phyloP scores from a whole-genome alignment of 805 yeast genomes.

The Metschnikowia santaceciliae region DNA sequence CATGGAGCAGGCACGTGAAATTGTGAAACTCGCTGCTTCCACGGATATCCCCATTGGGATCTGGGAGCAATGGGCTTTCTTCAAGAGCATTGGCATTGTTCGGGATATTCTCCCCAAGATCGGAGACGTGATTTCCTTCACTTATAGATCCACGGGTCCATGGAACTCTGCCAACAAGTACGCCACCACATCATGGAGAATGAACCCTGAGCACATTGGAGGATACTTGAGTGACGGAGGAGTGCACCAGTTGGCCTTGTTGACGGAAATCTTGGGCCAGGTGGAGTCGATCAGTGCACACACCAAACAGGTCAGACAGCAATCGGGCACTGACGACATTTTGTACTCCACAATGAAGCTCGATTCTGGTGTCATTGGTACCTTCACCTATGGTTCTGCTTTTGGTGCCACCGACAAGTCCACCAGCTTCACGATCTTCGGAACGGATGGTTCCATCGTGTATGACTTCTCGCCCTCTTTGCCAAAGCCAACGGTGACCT shows the following conservation, averaged over 20 bases:
- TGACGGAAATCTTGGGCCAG: conserved; percentile 77
- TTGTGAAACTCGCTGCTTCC: conserved; percentile 61
- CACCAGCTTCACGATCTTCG: conserved; percentile 66
- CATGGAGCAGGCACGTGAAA: conserved; percentile 72
- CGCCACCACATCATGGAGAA: conserved; percentile 78
- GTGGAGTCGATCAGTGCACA: conserved; percentile 69
- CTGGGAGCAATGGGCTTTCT: conserved; percentile 84
- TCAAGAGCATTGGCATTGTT: conserved; percentile 53
- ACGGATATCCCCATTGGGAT: conserved; percentile 68
- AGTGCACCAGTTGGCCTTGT: conserved; percentile 87
- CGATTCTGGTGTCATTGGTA: conserved; percentile 66
- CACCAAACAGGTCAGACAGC: conserved; percentile 71
- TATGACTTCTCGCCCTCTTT: conserved; percentile 59
- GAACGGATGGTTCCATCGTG: conserved; percentile 70
- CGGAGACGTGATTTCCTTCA: conserved; percentile 68
- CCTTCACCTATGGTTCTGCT: conserved; percentile 83
- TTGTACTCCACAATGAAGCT: conserved; percentile 65
- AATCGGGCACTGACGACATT: conserved; percentile 80
- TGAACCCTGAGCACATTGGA: conserved; percentile 86
- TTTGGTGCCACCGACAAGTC: conserved; percentile 78
- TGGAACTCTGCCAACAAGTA: conserved; percentile 60
- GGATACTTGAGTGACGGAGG: conserved; percentile 94
- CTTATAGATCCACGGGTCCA: conserved; percentile 71
- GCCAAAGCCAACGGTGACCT: conserved; percentile 36
- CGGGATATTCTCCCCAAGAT: conserved; percentile 59